A percentile compares a stretch with the other conserved stretches of the same genome.
These are phyloP conservation scores for Juncus inflexus DNA, from an alignment of 176 grass and related monocot species.

Conservation along the genomic window DNA sequence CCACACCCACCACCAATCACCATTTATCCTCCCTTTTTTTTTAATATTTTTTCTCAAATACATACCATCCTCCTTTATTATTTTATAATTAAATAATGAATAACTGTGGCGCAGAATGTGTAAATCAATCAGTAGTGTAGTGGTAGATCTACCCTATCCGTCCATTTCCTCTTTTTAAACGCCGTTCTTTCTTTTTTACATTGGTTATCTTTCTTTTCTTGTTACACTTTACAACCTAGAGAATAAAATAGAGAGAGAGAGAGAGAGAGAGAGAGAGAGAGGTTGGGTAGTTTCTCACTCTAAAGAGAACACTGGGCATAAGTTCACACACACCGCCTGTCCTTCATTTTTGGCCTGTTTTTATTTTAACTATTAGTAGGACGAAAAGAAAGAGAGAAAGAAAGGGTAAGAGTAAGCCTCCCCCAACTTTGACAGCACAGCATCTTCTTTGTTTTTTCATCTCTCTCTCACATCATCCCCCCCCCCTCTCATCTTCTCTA, in stretches of 20 bases:
- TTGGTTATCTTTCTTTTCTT: not conserved
- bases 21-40: constrained; percentile 35
- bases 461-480: constrained; percentile 46
- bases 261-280: not conserved
- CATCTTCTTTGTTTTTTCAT: constrained; percentile 97
- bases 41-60: constrained; percentile 9
- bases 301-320: constrained; percentile 1
- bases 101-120: constrained; percentile 4
- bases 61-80: not conserved
- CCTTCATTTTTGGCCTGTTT: constrained; percentile 24
- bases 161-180: constrained; percentile 2
- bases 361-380: constrained; percentile 57
- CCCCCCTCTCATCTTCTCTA: constrained; percentile 47
- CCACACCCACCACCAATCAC: not conserved
- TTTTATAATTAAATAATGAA: not conserved
- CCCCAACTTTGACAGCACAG: constrained; percentile 70
- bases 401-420: constrained; percentile 38
- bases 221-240: not conserved
- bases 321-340: constrained; percentile 30
- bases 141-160: constrained; percentile 20
- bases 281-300: not conserved
- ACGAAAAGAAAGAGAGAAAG: constrained; percentile 20
- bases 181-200: too few relatives aligned
- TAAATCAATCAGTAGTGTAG: constrained; percentile 2
- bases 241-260: not conserved